Conservation (phyloP, 1,284 basidiomycete species). For the Ceratobasidium papillatum region DNA sequence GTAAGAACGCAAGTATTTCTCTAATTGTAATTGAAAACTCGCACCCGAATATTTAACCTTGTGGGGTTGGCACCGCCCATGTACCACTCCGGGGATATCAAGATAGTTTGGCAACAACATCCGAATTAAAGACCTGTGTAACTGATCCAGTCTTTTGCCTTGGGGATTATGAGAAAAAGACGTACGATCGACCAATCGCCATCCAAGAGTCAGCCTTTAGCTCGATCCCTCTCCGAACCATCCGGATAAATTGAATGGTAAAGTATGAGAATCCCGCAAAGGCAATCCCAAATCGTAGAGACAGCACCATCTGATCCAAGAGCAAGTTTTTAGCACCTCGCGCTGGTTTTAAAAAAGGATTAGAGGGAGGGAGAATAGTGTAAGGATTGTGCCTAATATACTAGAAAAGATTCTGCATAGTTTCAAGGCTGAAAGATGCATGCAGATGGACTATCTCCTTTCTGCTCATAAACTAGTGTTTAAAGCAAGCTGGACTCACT, state of each 20-base stretch:
- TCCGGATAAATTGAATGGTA: slow-evolving; percentile 9
- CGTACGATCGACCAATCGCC: neutral
- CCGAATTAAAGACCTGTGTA: neutral
- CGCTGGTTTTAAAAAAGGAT: too few relatives aligned
- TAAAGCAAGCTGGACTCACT: too few relatives aligned
- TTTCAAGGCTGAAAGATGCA: too few relatives aligned
- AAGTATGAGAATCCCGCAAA: neutral
- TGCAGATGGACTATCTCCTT: too few relatives aligned
- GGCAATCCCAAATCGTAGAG: neutral
- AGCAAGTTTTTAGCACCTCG: too few relatives aligned
- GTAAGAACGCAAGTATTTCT: neutral
- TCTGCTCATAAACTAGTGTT: too few relatives aligned
- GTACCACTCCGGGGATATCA: neutral
- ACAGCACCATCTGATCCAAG: neutral
- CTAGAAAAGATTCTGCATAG: too few relatives aligned
- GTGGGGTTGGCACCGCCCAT: neutral
- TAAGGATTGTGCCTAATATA: too few relatives aligned
- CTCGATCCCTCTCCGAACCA: neutral
- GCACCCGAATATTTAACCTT: slow-evolving; percentile 10
- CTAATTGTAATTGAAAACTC: neutral
- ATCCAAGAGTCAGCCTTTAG: slow-evolving; percentile 1
- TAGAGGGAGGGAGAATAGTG: too few relatives aligned
- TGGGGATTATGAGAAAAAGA: neutral
- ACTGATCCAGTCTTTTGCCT: neutral
- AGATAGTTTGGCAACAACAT: neutral